Evolutionary conservation across 805 yeast genomes (phyloP), one percentile per base, ranked within the genome.

Genomic region (Candida ulmi): DNA sequence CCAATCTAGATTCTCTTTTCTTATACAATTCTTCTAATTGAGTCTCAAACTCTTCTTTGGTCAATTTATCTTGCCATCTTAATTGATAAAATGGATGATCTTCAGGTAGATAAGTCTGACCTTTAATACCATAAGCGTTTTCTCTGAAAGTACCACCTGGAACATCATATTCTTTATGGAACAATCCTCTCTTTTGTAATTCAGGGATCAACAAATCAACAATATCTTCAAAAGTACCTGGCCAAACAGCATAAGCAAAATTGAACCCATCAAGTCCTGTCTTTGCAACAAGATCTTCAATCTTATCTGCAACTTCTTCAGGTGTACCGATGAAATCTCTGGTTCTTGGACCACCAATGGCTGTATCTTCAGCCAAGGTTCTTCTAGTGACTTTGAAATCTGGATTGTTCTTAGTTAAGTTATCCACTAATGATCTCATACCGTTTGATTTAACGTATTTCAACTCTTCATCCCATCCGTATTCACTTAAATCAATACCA

Each of bases 221-320:
- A 18, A 68, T 46, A 17, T 69, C 71, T 44, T 68, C 68, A 46
- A 63, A 67, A 7, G 65, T 49, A 7, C 61, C 66, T 16, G 73
- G 73, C 18, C 58, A 43, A 16, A 62, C 50, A 7, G 69, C 62
- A 47, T 68, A 64, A 2, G 68, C 62, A 35, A 68, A 56, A 40
- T 68, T 68, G 46, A 68, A 68, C 1, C 73, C 73, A 43, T 69
- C 73, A 12, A 68, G 58, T 31, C 60, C 69, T 8, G 67, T 58
- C 11, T 57, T 48, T 17, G 65, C 67, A 9, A 64, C 64, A 69
- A 70, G 69, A 38, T 54, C 39, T 44, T 65, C 68, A 33, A 68
- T 54, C 33, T 60, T 58, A 41, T 68, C 68, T 4, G 70, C 71
- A 11, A 69, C 68, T 32, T 62, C 63, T 30, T 50, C 43, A 3